Evolutionary conservation across 2,329 filamentous ascomycete species (phyloP).

Genomic region (Leptographium galeiforme): DNA sequence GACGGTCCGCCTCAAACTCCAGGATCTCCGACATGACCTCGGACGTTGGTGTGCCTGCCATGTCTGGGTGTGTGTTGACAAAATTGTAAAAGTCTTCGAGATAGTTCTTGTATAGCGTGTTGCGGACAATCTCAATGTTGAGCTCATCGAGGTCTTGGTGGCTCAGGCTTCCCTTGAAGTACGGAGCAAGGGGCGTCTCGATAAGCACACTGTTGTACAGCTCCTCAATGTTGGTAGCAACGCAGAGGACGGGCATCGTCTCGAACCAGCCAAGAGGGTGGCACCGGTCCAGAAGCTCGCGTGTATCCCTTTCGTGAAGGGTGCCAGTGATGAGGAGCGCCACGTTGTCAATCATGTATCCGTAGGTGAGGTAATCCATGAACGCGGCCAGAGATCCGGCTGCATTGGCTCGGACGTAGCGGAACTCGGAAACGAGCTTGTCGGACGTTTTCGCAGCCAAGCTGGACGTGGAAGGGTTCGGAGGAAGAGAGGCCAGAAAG

Average conservation of each 20-base stretch:
- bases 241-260: constrained; percentile 94
- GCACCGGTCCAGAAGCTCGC: constrained; percentile 87
- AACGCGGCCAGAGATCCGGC: constrained; percentile 85
- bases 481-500: constrained; percentile 83
- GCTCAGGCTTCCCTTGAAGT: constrained; percentile 93
- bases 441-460: constrained; percentile 93
- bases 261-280: constrained; percentile 98
- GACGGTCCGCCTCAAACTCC: constrained; percentile 90
- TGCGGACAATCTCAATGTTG: constrained; percentile 98
- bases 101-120: constrained; percentile 99
- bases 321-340: constrained; percentile 96
- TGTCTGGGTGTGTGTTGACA: constrained; percentile 77
- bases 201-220: constrained; percentile 96
- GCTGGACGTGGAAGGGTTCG: constrained; percentile 90
- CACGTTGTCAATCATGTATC: constrained; percentile 99
- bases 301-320: constrained; percentile 90
- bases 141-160: constrained; percentile 96
- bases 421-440: constrained; percentile 94
- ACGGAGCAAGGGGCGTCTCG: constrained; percentile 87
- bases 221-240: constrained; percentile 96
- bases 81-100: constrained; percentile 95
- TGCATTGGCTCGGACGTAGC: constrained; percentile 88
- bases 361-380: constrained; percentile 96
- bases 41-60: constrained; percentile 75
- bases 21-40: constrained; percentile 94